Percentiles rank a stretch among this genome's conserved stretches.
Evolutionary conservation across 306 rosid genomes (phyloP).

Genomic region (Vigna radiata): DNA sequence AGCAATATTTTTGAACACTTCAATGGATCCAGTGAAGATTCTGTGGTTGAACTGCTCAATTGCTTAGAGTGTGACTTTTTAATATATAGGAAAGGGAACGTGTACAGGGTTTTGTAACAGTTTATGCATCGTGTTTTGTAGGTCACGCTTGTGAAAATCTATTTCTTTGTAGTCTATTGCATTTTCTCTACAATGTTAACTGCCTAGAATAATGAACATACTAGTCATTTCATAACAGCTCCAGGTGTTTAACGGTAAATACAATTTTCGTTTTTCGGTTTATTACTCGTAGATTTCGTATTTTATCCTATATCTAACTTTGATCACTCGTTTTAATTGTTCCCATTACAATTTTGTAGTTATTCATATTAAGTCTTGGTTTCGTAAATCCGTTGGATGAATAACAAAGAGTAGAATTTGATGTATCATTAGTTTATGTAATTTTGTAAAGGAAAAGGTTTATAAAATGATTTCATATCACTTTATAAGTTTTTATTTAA

Average conservation of each 20-base stretch:
- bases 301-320: background rate
- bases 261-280: background rate
- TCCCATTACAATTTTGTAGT: background rate
- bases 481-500: background rate
- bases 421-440: background rate
- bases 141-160: background rate
- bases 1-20: conserved; percentile 65
- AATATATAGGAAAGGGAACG: conserved; percentile 61
- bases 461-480: background rate
- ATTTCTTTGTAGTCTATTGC: background rate
- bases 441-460: background rate
- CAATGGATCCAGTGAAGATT: conserved; percentile 63
- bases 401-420: background rate
- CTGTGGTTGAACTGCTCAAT: conserved; percentile 58
- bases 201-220: background rate
- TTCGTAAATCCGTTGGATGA: background rate
- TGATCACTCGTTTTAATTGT: background rate
- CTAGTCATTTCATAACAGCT: background rate
- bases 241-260: background rate
- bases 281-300: background rate
- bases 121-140: background rate
- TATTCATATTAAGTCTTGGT: background rate
- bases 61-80: conserved; percentile 73
- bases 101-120: conserved; percentile 65
- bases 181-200: background rate